Evolutionary conservation across 2,329 filamentous ascomycete species (phyloP).

Genomic region (Hypoxylon sp.): DNA sequence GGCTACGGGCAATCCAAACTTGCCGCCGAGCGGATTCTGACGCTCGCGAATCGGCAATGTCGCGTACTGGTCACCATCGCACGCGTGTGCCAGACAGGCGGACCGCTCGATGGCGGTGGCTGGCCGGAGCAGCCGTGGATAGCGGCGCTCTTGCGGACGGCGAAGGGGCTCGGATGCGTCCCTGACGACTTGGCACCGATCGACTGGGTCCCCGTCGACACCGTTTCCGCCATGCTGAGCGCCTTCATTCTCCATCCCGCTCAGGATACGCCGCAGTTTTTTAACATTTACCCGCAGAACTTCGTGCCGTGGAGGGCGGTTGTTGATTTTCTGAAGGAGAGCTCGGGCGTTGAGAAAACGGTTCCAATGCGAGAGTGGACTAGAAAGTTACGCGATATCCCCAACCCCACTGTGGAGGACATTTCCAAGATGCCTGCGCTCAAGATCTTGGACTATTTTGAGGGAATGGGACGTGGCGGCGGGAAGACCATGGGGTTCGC

Average conservation of each 20-base stretch:
- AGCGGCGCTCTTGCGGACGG: constrained; percentile 31
- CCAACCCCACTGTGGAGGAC: constrained; percentile 15
- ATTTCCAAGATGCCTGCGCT: constrained; percentile 24
- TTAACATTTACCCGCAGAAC: constrained; percentile 8
- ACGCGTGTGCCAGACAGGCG: constrained; percentile 36
- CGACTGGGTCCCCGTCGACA: constrained; percentile 35
- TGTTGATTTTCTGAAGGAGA: constrained; percentile 10
- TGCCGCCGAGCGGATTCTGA: constrained; percentile 32
- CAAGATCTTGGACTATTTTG: constrained; percentile 26
- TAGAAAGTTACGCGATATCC: constrained; percentile 13
- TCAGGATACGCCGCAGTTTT: constrained; percentile 3
- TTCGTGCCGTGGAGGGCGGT: constrained; percentile 26
- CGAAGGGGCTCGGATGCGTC: constrained; percentile 20
- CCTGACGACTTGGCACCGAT: constrained; percentile 21
- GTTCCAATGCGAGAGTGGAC: constrained; percentile 24
- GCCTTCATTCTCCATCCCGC: constrained; percentile 3
- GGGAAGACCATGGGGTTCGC: not conserved
- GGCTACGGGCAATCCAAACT: constrained; percentile 40
- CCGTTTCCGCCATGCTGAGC: constrained; percentile 22
- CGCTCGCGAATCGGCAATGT: not conserved
- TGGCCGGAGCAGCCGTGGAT: constrained; percentile 40
- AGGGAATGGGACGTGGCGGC: constrained; percentile 4
- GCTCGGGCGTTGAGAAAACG: not conserved
- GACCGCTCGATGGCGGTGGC: not conserved
- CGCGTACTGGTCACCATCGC: constrained; percentile 32